Percentiles rank a stretch among this genome's conserved stretches.
Conservation (phyloP, 768 basidiomycete genomes). For the Podaxis rugospora region DNA sequence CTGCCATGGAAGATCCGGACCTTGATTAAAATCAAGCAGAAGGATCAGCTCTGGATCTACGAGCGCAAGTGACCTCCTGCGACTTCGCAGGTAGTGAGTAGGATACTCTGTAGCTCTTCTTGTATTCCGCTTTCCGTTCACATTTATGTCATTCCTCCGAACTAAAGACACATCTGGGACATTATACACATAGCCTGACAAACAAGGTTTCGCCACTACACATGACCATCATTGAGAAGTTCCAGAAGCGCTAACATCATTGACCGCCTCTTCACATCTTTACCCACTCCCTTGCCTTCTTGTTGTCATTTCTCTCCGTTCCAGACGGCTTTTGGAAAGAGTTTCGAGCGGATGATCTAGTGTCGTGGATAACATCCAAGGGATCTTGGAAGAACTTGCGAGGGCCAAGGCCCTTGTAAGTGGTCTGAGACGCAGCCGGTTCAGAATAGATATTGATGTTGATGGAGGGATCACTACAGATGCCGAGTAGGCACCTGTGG, state of each 20-base stretch:
- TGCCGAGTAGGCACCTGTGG: slow-evolving; percentile 26
- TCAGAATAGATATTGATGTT: slow-evolving; percentile 32
- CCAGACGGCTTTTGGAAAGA: slow-evolving; percentile 19
- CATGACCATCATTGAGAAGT: background rate
- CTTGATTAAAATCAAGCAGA: slow-evolving; percentile 8
- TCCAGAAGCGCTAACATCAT: background rate
- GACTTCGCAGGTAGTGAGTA: background rate
- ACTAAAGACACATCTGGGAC: background rate
- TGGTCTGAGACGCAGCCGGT: slow-evolving; percentile 23
- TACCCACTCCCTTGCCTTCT: background rate
- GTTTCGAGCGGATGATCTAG: background rate
- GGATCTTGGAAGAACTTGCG: slow-evolving; percentile 14
- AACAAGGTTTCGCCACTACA: background rate
- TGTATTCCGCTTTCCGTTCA: background rate
- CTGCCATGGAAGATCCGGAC: background rate
- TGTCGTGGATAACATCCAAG: background rate
- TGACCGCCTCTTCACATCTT: background rate
- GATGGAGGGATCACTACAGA: slow-evolving; percentile 29
- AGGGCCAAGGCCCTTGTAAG: slow-evolving; percentile 30
- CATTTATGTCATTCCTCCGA: background rate
- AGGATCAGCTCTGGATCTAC: slow-evolving; percentile 17
- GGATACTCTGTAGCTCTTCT: background rate
- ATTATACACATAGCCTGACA: background rate
- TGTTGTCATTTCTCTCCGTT: slow-evolving; percentile 14
- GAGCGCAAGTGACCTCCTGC: slow-evolving; percentile 10